These are phyloP conservation scores for Aspergillus sp. DNA, from an alignment of 2,329 filamentous ascomycete genomes.

Conservation along the genomic window DNA sequence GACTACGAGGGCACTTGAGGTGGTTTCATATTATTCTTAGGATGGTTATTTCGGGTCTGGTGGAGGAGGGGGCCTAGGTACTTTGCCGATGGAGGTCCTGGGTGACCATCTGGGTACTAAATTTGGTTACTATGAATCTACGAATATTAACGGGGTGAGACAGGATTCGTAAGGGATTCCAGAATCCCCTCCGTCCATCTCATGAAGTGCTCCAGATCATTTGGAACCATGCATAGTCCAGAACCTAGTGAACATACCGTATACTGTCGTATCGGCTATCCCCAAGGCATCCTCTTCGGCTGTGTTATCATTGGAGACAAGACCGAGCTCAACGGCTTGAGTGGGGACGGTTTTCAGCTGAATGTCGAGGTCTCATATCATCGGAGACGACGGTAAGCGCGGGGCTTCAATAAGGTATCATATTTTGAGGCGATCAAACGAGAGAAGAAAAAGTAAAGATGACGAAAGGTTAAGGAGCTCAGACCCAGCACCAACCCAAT, in stretches of 20 bases:
- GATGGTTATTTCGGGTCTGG: not conserved
- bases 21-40: not conserved
- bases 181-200: not conserved
- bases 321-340: not conserved
- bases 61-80: not conserved
- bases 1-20: not conserved
- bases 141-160: slow-evolving; percentile 1
- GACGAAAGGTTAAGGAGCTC: no score
- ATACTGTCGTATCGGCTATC: no score
- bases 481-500: not conserved
- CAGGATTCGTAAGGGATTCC: slow-evolving; percentile 8
- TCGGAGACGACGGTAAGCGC: not conserved
- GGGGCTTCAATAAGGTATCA: not conserved
- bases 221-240: no score
- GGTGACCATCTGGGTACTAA: no score
- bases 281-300: not conserved
- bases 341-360: not conserved
- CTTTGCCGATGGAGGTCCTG: no score
- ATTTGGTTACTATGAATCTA: no score
- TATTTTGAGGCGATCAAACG: not conserved
- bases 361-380: no score
- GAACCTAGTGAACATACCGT: no score
- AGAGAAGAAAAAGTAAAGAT: not conserved
- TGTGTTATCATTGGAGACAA: no score
- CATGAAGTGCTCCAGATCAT: not conserved